These are phyloP conservation scores for Coniferiporia weirii DNA, from an alignment of 1,284 basidiomycete species.

Conservation along the genomic window DNA sequence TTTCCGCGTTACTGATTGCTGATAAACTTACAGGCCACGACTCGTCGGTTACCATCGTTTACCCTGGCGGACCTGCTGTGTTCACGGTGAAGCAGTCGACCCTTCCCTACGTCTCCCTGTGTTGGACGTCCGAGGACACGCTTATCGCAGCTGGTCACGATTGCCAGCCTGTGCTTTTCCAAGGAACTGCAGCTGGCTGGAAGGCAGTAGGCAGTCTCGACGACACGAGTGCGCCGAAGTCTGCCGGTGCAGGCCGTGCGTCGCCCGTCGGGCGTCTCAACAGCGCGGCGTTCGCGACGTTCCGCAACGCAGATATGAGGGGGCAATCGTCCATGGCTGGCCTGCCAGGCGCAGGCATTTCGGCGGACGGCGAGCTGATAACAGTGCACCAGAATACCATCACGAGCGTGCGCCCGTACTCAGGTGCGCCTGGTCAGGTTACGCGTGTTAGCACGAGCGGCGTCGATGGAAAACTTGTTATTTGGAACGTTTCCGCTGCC, in stretches of 20 bases:
- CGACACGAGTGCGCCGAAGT: conserved; percentile 56
- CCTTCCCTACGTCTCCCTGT: conserved; percentile 77
- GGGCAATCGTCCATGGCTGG: conserved; percentile 55
- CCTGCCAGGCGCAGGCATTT: conserved; percentile 32
- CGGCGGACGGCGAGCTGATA: conserved; percentile 65
- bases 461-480: conserved; percentile 89
- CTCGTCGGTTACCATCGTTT: conserved; percentile 85
- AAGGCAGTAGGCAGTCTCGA: conserved; percentile 76
- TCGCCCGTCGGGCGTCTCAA: conserved; percentile 79
- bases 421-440: conserved; percentile 56
- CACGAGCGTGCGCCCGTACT: conserved; percentile 81
- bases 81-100: conserved; percentile 71
- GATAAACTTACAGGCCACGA: conserved; percentile 65
- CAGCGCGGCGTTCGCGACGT: conserved; percentile 92
- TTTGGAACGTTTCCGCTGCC: conserved; percentile 78
- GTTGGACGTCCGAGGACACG: conserved; percentile 78
- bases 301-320: conserved; percentile 88
- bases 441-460: conserved; percentile 86
- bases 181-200: conserved; percentile 72
- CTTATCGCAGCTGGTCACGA: conserved; percentile 95
- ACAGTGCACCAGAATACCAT: conserved; percentile 99
- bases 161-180: conserved; percentile 90
- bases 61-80: conserved; percentile 69
- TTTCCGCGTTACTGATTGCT: background rate
- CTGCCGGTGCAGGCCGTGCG: conserved; percentile 35